A percentile compares a stretch with the other conserved stretches of the same genome.
Evolutionary conservation across 2,329 filamentous ascomycete genomes (phyloP).

Genomic region (Aurifilum marmelostoma): DNA sequence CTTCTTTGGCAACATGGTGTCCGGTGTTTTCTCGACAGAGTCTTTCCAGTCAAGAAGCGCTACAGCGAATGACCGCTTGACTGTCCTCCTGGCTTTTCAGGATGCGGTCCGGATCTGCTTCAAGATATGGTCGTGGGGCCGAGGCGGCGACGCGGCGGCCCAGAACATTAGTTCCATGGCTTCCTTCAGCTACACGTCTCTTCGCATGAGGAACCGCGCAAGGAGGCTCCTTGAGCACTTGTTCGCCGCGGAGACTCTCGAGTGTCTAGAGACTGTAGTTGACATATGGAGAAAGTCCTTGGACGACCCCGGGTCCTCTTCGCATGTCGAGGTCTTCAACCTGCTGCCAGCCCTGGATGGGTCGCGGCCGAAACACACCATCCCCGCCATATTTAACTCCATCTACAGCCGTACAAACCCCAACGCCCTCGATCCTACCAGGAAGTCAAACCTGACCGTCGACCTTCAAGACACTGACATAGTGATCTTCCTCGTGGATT

Average conservation of each 20-base stretch:
- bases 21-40: constrained; percentile 84
- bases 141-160: constrained; percentile 58
- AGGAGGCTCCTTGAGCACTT: constrained; percentile 88
- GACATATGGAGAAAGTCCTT: constrained; percentile 73
- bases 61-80: constrained; percentile 91
- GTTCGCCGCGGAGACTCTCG: constrained; percentile 87
- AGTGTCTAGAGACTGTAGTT: constrained; percentile 90
- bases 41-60: constrained; percentile 74
- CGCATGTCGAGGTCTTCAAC: constrained; percentile 73
- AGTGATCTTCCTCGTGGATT: constrained; percentile 86
- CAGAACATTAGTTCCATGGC: constrained; percentile 72
- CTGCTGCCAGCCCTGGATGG: constrained; percentile 90
- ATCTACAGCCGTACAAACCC: constrained; percentile 95
- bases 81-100: constrained; percentile 93
- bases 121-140: constrained; percentile 92
- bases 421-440: constrained; percentile 71
- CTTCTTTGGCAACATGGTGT: constrained; percentile 94
- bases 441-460: constrained; percentile 87
- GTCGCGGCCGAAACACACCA: constrained; percentile 85
- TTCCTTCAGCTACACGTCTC: constrained; percentile 87
- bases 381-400: constrained; percentile 93
- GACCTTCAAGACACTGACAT: constrained; percentile 82
- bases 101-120: constrained; percentile 93
- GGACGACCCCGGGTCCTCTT: constrained; percentile 49
- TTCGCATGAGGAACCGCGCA: constrained; percentile 88